A percentile compares a stretch with the other conserved stretches of the same genome.
Evolutionary conservation across 176 grass and related monocot species (phyloP).

Genomic region (Bromus sterilis): DNA sequence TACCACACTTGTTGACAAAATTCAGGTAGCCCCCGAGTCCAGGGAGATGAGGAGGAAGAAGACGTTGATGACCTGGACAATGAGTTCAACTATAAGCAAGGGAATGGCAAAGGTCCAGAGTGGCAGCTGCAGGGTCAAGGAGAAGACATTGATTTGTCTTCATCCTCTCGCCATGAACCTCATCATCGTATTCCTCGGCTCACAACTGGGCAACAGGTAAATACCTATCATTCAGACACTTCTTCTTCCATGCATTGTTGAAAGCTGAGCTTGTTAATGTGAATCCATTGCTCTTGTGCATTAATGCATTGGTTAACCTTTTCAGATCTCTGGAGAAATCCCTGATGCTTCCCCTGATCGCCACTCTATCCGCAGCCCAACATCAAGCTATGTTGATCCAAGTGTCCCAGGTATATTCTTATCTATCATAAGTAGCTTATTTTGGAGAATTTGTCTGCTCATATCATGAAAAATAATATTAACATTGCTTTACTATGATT

Average conservation of each 20-base stretch:
- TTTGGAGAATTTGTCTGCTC: background rate
- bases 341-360: slow-evolving; percentile 94
- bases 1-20: background rate
- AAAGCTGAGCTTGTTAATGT: slow-evolving; percentile 1
- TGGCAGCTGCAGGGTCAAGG: slow-evolving; percentile 61
- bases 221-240: background rate
- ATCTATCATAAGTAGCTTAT: background rate
- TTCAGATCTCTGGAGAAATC: slow-evolving; percentile 84
- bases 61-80: slow-evolving; percentile 95
- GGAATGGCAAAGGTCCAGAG: slow-evolving; percentile 51
- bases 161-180: slow-evolving; percentile 75
- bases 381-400: slow-evolving; percentile 94
- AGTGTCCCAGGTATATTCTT: slow-evolving; percentile 73
- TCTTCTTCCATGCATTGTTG: background rate
- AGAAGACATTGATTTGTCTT: slow-evolving; percentile 81
- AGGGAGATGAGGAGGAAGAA: slow-evolving; percentile 96
- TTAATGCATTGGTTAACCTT: slow-evolving; percentile 11
- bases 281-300: background rate
- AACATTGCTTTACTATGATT: slow-evolving; percentile 33
- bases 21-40: slow-evolving; percentile 93
- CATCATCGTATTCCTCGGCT: slow-evolving; percentile 87
- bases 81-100: slow-evolving; percentile 85
- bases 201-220: slow-evolving; percentile 89
- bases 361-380: slow-evolving; percentile 92
- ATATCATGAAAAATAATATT: background rate